A percentile compares a stretch with the other conserved stretches of the same genome.
Conservation (phyloP, 176 grass and related monocot genomes). For the Puccinellia tenuiflora region DNA sequence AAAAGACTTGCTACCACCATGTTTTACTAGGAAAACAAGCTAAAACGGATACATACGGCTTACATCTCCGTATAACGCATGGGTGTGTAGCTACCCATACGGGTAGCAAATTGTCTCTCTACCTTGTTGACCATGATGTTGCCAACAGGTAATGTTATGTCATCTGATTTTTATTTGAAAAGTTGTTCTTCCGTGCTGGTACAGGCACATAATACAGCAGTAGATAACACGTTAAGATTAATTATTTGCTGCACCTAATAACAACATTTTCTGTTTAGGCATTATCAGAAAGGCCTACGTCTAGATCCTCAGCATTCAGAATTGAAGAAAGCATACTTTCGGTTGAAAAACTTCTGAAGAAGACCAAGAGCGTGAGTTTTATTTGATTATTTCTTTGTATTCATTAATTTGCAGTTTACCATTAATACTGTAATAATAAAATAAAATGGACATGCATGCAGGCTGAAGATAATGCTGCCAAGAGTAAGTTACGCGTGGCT, state of each 20-base stretch:
- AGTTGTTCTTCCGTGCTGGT: not conserved
- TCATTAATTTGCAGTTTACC: not conserved
- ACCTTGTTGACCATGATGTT: constrained; percentile 95
- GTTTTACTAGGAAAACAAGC: too few species aligned
- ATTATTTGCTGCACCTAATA: not conserved
- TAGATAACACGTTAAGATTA: not conserved
- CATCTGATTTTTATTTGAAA: not conserved
- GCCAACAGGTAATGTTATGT: constrained; percentile 56
- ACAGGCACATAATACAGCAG: not conserved
- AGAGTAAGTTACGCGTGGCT: constrained; percentile 72
- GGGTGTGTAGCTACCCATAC: too few species aligned
- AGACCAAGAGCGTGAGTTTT: constrained; percentile 69
- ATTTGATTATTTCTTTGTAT: constrained; percentile 12
- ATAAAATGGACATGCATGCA: constrained; percentile 25
- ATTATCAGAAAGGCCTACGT: constrained; percentile 87
- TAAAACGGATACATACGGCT: too few species aligned
- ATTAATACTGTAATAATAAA: not conserved
- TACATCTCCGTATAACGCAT: too few species aligned
- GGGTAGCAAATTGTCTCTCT: too few species aligned
- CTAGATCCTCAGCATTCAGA: constrained; percentile 89
- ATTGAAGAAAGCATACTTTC: constrained; percentile 92
- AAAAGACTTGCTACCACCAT: too few species aligned
- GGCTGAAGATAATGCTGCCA: constrained; percentile 85
- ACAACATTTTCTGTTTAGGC: constrained; percentile 44
- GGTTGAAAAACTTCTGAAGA: constrained; percentile 93